Conservation (phyloP, 805 yeast genomes). For the Brettanomyces anomalus region DNA sequence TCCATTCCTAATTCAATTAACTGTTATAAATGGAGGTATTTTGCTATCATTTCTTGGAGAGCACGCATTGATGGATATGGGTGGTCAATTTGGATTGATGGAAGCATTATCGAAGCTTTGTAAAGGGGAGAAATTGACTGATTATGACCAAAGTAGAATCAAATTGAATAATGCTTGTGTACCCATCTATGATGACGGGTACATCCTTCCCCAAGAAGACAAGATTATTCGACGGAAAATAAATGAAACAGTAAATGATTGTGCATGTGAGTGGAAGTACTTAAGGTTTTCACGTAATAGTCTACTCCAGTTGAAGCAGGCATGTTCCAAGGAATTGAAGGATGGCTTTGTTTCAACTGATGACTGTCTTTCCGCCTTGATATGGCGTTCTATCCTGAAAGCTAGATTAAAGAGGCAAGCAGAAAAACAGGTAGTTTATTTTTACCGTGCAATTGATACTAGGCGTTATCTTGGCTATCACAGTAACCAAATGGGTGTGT, state of each 20-base stretch:
- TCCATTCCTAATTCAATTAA: neutral
- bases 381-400: neutral
- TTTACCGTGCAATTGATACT: neutral
- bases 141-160: neutral
- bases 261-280: neutral
- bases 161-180: neutral
- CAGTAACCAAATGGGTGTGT: neutral
- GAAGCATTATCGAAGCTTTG: neutral
- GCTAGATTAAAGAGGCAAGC: neutral
- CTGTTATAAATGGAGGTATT: neutral
- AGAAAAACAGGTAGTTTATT: no score
- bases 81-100: neutral
- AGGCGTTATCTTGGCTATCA: neutral
- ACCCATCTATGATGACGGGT: neutral
- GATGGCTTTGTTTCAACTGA: conserved; percentile 1
- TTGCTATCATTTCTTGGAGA: neutral
- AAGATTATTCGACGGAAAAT: neutral
- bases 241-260: neutral
- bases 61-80: neutral
- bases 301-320: neutral
- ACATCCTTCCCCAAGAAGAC: neutral
- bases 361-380: conserved; percentile 1
- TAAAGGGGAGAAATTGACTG: neutral
- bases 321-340: neutral
- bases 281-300: neutral